These are phyloP conservation scores for Peltaster fructicola DNA, from an alignment of 2,329 filamentous ascomycete species.

Conservation along the genomic window DNA sequence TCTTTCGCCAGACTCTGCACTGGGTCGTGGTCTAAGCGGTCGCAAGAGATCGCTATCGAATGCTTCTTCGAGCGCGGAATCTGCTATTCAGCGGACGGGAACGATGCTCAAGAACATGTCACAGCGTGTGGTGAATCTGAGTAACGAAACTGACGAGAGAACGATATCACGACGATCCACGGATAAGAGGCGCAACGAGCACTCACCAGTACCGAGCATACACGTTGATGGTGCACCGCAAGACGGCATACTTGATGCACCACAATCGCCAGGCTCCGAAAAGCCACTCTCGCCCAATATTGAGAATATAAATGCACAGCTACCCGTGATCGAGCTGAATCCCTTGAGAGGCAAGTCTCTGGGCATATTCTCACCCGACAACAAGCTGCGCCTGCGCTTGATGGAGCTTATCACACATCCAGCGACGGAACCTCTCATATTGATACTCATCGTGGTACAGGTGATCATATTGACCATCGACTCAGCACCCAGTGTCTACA, in stretches of 20 bases:
- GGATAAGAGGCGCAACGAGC: slow-evolving; percentile 15
- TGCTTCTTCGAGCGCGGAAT: slow-evolving; percentile 20
- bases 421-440: slow-evolving; percentile 67
- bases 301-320: slow-evolving; percentile 10
- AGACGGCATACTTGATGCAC: slow-evolving; percentile 11
- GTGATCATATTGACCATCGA: slow-evolving; percentile 77
- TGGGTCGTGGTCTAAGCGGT: slow-evolving; percentile 36
- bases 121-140: slow-evolving; percentile 92
- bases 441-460: slow-evolving; percentile 76
- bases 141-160: slow-evolving; percentile 78
- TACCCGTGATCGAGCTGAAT: slow-evolving; percentile 33
- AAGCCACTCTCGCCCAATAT: slow-evolving; percentile 16
- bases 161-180: slow-evolving; percentile 45
- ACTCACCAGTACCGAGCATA: slow-evolving; percentile 23
- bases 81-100: slow-evolving; percentile 31
- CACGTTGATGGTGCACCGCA: slow-evolving; percentile 2
- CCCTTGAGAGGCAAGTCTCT: slow-evolving; percentile 74
- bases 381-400: slow-evolving; percentile 51
- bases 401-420: slow-evolving; percentile 78
- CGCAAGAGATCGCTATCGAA: slow-evolving; percentile 29
- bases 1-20: slow-evolving; percentile 35
- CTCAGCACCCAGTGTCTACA: slow-evolving; percentile 45
- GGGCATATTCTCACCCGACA: slow-evolving; percentile 68
- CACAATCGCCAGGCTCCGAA: slow-evolving; percentile 14
- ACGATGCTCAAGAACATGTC: slow-evolving; percentile 56